These are phyloP conservation scores for Hawksworthiomyces lignivorus DNA, from an alignment of 2,329 filamentous ascomycete genomes.

Conservation along the genomic window DNA sequence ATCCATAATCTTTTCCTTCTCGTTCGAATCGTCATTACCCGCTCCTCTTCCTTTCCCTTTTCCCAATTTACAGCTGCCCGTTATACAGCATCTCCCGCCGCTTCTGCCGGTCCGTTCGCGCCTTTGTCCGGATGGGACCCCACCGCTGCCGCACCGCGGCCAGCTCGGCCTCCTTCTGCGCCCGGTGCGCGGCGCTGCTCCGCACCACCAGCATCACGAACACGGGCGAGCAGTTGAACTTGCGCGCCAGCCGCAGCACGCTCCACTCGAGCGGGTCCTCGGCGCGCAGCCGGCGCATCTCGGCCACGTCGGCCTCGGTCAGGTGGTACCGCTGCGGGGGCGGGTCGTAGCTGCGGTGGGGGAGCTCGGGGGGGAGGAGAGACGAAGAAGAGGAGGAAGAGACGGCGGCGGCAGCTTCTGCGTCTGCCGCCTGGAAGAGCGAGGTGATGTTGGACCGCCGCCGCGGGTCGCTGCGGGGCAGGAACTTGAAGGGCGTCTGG, in stretches of 20 bases:
- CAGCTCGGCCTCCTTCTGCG: conserved; percentile 36
- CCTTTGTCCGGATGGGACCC: conserved; percentile 48
- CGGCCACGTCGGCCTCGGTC: conserved; percentile 45
- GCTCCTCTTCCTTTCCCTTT: background rate
- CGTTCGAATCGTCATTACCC: too few species aligned
- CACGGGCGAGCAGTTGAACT: conserved; percentile 46
- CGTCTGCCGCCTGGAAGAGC: conserved; percentile 28
- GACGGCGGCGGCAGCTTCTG: conserved; percentile 9
- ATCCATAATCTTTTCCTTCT: too few species aligned
- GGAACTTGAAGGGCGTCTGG: conserved; percentile 61
- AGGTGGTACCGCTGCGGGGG: conserved; percentile 38
- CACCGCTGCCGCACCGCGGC: conserved; percentile 46
- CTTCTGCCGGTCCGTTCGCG: conserved; percentile 47
- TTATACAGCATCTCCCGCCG: conserved; percentile 44
- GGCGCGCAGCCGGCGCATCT: conserved; percentile 49
- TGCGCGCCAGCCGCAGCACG: conserved; percentile 42
- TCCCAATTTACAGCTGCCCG: conserved; percentile 29
- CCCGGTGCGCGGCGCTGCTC: conserved; percentile 39
- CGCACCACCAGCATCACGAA: conserved; percentile 54
- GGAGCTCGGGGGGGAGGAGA: conserved; percentile 25
- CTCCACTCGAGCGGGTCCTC: conserved; percentile 49
- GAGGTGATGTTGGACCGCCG: conserved; percentile 40
- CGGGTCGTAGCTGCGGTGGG: conserved; percentile 5
- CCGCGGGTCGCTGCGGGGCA: conserved; percentile 49
- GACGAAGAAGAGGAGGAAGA: conserved; percentile 13